Conservation (phyloP, 2,329 filamentous ascomycete genomes). For the Cryphonectria radicalis region DNA sequence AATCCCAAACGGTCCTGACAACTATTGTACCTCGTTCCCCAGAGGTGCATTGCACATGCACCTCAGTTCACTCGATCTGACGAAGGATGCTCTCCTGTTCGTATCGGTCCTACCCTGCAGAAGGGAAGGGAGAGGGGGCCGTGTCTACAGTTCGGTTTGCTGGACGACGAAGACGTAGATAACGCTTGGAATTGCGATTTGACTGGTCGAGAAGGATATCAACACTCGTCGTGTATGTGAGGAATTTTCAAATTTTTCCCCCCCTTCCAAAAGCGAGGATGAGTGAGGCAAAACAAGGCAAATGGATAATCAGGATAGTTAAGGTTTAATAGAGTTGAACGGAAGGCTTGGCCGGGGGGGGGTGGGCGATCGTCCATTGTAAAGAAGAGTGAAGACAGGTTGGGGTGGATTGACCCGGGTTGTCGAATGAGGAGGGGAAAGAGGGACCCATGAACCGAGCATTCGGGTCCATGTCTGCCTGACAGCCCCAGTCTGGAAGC, state of each 20-base stretch:
- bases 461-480: slow-evolving; percentile 13
- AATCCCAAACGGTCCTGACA: background rate
- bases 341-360: background rate
- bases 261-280: background rate
- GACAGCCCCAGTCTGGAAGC: slow-evolving; percentile 6
- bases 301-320: background rate
- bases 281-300: slow-evolving; percentile 3
- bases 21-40: background rate
- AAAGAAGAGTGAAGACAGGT: background rate
- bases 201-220: background rate
- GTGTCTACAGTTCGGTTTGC: background rate
- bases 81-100: background rate
- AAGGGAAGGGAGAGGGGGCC: too few species aligned
- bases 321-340: background rate
- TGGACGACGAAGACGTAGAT: background rate
- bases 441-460: slow-evolving; percentile 9
- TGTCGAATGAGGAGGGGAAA: slow-evolving; percentile 11
- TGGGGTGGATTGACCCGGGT: background rate
- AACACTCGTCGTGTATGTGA: background rate
- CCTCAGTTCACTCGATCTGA: background rate
- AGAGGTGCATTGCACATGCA: background rate
- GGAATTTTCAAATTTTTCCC: background rate
- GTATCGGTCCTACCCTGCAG: background rate
- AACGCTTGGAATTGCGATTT: background rate
- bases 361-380: background rate